Evolutionary conservation across 2,329 filamentous ascomycete genomes (phyloP).

Genomic region (Aspergillus versicolor): DNA sequence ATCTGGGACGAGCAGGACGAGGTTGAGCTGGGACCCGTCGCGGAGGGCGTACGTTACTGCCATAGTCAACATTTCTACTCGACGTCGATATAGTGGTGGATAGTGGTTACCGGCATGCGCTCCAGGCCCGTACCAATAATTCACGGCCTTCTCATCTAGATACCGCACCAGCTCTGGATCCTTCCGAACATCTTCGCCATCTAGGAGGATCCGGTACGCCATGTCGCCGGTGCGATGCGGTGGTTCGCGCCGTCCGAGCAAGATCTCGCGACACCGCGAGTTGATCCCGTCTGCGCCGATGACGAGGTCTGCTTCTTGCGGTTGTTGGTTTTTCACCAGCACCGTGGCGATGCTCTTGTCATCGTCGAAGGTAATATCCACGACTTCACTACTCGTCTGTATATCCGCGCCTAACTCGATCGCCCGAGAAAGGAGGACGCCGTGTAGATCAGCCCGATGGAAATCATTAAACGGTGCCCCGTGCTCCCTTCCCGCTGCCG

Average conservation of each 20-base stretch:
- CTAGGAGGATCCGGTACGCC: slow-evolving; percentile 37
- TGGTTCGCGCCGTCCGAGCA: slow-evolving; percentile 25
- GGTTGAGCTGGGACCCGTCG: slow-evolving; percentile 34
- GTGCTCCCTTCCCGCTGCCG: background rate
- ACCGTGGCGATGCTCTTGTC: background rate
- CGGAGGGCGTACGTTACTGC: slow-evolving; percentile 33
- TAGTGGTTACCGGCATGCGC: slow-evolving; percentile 23
- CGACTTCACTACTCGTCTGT: background rate
- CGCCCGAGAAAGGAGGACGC: background rate
- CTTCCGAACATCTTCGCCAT: slow-evolving; percentile 27
- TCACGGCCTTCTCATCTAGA: slow-evolving; percentile 29
- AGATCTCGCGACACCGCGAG: slow-evolving; percentile 23
- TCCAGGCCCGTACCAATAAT: slow-evolving; percentile 36
- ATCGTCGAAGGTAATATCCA: background rate
- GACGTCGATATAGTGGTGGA: too few relatives aligned
- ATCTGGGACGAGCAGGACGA: slow-evolving; percentile 31
- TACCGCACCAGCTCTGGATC: slow-evolving; percentile 27
- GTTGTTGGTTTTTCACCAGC: background rate
- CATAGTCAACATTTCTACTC: too few relatives aligned
- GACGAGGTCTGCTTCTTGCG: slow-evolving; percentile 14
- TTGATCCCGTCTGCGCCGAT: slow-evolving; percentile 22
- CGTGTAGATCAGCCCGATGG: slow-evolving; percentile 8
- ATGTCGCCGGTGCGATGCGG: slow-evolving; percentile 35
- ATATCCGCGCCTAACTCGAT: slow-evolving; percentile 1
- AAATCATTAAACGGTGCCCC: slow-evolving; percentile 7